These are phyloP conservation scores for Claviceps lovelessii DNA, from an alignment of 2,329 filamentous ascomycete genomes.

Conservation along the genomic window DNA sequence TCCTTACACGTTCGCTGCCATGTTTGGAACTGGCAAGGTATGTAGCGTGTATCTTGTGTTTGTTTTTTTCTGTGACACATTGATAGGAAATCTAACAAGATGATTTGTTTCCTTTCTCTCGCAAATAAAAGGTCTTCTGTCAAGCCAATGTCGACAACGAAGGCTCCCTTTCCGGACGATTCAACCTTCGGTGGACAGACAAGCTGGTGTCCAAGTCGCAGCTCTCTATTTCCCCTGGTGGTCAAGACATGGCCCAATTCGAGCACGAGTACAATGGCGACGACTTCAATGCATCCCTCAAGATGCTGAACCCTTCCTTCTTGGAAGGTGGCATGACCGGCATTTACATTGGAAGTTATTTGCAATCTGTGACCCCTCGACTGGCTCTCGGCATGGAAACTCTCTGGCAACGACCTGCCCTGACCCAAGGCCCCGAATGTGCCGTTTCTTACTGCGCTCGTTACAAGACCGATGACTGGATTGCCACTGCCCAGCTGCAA, in stretches of 20 bases:
- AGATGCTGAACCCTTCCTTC: conserved; percentile 87
- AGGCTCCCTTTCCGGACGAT: conserved; percentile 69
- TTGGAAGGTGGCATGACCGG: conserved; percentile 87
- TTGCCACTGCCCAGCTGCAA: conserved; percentile 79
- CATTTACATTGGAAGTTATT: conserved; percentile 89
- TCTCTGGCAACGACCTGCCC: conserved; percentile 78
- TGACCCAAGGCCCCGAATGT: conserved; percentile 79
- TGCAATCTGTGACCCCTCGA: conserved; percentile 80
- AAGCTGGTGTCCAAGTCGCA: conserved; percentile 75
- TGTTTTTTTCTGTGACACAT: too few species aligned
- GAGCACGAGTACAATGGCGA: conserved; percentile 90
- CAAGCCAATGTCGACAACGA: conserved; percentile 95
- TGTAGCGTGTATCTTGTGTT: conserved; percentile 1
- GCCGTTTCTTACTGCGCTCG: conserved; percentile 78
- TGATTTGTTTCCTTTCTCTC: not conserved
- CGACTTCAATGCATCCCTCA: conserved; percentile 87
- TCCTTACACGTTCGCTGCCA: conserved; percentile 86
- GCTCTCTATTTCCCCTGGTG: conserved; percentile 66
- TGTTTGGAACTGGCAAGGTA: conserved; percentile 90
- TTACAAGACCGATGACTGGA: conserved; percentile 88
- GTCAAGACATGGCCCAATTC: conserved; percentile 79
- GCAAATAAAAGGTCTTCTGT: conserved; percentile 60
- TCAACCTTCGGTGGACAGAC: conserved; percentile 82
- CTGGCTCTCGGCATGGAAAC: conserved; percentile 81
- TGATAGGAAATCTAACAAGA: not conserved